Percentiles rank a stretch among this genome's conserved stretches.
Conservation (phyloP, 352 stramenopile species). For the Phytophthora agathidicida region DNA sequence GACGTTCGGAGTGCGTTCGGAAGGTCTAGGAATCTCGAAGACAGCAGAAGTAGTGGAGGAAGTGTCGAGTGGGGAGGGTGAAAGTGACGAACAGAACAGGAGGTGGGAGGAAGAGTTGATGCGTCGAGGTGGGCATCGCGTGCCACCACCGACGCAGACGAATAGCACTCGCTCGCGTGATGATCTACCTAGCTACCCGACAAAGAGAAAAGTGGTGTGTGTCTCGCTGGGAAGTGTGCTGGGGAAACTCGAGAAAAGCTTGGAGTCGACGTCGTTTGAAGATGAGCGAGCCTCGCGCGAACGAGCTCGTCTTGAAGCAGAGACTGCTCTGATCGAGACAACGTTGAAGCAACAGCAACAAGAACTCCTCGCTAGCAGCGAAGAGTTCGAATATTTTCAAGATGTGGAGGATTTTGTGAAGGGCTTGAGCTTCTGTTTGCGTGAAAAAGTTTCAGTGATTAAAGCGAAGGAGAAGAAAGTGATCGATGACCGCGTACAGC, state of each 20-base stretch:
- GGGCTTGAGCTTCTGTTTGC: conserved; percentile 74
- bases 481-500: conserved; percentile 20
- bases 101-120: conserved; percentile 84
- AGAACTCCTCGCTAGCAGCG: conserved; percentile 57
- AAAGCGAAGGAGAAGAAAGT: conserved; percentile 49
- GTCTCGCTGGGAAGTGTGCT: conserved; percentile 60
- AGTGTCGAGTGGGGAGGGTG: conserved; percentile 36
- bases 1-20: conserved; percentile 59
- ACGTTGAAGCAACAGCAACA: conserved; percentile 49
- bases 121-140: conserved; percentile 62
- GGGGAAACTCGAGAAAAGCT: conserved; percentile 49
- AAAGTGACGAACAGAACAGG: conserved; percentile 54
- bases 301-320: conserved; percentile 56
- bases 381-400: conserved; percentile 84
- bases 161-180: conserved; percentile 15
- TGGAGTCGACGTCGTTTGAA: conserved; percentile 53
- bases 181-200: conserved; percentile 51
- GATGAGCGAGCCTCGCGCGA: conserved; percentile 56
- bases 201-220: conserved; percentile 46
- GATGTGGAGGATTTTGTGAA: conserved; percentile 79
- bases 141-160: not conserved
- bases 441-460: conserved; percentile 66
- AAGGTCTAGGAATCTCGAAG: conserved; percentile 38
- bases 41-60: conserved; percentile 51
- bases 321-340: conserved; percentile 49